Conservation (phyloP, 371 early-diverging fungal species). For the Apophysomyces ossiformis region DNA sequence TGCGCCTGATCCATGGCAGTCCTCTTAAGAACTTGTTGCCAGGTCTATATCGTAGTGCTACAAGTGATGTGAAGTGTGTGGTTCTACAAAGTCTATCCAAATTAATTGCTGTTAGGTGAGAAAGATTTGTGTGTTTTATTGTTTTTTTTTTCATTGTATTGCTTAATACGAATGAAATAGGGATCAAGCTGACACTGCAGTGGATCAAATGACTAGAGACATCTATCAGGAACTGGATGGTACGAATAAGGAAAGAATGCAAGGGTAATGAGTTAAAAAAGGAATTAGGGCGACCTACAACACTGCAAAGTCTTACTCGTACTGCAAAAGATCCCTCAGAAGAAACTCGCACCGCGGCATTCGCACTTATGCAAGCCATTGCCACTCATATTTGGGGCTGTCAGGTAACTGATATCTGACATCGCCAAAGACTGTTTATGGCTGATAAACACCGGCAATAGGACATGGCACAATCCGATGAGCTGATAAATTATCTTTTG, state of each 20-base stretch:
- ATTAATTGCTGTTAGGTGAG: conserved; percentile 46
- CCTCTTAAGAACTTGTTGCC: conserved; percentile 25
- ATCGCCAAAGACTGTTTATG: neutral
- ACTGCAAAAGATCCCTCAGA: conserved; percentile 47
- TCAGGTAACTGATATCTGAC: conserved; percentile 27
- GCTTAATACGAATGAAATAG: neutral
- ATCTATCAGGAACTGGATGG: conserved; percentile 34
- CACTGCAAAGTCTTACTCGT: conserved; percentile 29
- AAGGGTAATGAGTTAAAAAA: neutral
- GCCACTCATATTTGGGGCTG: conserved; percentile 49
- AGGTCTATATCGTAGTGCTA: conserved; percentile 25
- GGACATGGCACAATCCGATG: conserved; percentile 38
- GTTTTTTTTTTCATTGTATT: neutral
- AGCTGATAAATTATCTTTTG: conserved; percentile 50
- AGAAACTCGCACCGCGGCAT: conserved; percentile 40
- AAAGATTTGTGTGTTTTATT: neutral
- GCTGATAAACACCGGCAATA: conserved; percentile 11
- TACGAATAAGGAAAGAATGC: conserved; percentile 9
- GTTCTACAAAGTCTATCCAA: conserved; percentile 49
- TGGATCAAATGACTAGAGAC: conserved; percentile 32
- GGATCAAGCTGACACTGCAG: conserved; percentile 23
- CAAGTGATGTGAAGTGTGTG: conserved; percentile 41
- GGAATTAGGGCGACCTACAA: conserved; percentile 16
- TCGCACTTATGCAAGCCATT: conserved; percentile 47
- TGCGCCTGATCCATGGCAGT: conserved; percentile 24